Percentiles rank a stretch among this genome's conserved stretches.
These are phyloP conservation scores for Acacia concinna DNA, from an alignment of 331 rosid genomes.

Conservation along the genomic window DNA sequence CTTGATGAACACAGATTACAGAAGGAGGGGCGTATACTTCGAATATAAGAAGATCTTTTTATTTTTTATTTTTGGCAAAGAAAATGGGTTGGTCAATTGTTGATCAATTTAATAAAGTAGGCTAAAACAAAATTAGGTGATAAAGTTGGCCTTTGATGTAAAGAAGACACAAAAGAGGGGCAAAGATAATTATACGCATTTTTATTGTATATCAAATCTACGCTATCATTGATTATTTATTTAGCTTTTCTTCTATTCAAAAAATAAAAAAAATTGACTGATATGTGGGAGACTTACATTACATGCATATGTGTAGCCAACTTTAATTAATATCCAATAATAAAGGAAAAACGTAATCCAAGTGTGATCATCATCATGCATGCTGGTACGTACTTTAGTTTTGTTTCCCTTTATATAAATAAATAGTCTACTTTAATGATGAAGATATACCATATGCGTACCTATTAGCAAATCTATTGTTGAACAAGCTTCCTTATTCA, in stretches of 20 bases:
- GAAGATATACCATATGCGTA: no score
- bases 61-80: background rate
- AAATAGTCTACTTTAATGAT: background rate
- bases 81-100: background rate
- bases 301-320: background rate
- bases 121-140: background rate
- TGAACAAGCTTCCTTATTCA: background rate
- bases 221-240: background rate
- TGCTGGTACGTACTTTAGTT: background rate
- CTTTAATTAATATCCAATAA: background rate
- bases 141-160: background rate
- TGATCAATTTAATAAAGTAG: background rate
- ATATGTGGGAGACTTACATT: slow-evolving; percentile 2
- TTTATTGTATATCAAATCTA: background rate
- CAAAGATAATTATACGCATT: background rate
- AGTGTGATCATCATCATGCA: background rate
- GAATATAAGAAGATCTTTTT: background rate
- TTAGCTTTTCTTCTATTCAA: background rate
- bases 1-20: background rate
- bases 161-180: background rate
- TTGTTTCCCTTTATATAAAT: background rate
- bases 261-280: background rate
- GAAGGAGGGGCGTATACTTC: background rate
- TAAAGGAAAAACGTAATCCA: background rate
- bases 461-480: background rate